Base-by-base conservation (phyloP, 169 alveolate genomes). In the Cryptosporidium ryanae region DNA sequence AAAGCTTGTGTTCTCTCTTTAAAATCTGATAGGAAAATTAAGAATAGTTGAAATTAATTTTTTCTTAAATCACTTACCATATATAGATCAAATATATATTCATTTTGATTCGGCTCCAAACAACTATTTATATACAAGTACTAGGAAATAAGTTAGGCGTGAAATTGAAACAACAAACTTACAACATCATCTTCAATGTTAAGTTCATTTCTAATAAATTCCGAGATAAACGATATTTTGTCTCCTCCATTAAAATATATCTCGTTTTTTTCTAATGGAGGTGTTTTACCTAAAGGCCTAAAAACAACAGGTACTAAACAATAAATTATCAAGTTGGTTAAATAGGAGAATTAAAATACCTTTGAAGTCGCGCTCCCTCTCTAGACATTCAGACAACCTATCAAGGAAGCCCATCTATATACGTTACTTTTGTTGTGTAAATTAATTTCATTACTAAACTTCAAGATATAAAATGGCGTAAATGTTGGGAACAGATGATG, bases 1-100 rank as follows among this genome's bases (percentile, higher is more conserved):
- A 68, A 29, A 68, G 13, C 49, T 50, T 52, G n/a, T 61, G 31
- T 49, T 55, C 66, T 54, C 43, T 68, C 10, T 54, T 54, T 25
- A 50, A 68, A 27, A 55, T 49, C 83, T 25, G 8, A 46, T 25
- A 31, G 17, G 18, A 61, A n/a, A 25, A 21, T 61, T 0, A 25
- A 8, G 25, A 61, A 7, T 23, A 61, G 25, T 61, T 61, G 12
- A 27, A 23, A 25, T 61, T 31, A 61, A 21, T 61, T 21, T 21
- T 2, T 27, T 13, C 8, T 61, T 15, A 54, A 54, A 43, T 12
- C 46, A n/a, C 83, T 54, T 68, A 68, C 83, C 83, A 31, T 21
- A 49, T 52, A 68, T 68, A 68, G 55, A 31, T 68, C 83, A 10
- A 44, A 68, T 50, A 68, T 68, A 52, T 25, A 46, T 68, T 68